Evolutionary conservation across 495 filamentous ascomycete genomes (phyloP).

Genomic region (Penicillium steckii): DNA sequence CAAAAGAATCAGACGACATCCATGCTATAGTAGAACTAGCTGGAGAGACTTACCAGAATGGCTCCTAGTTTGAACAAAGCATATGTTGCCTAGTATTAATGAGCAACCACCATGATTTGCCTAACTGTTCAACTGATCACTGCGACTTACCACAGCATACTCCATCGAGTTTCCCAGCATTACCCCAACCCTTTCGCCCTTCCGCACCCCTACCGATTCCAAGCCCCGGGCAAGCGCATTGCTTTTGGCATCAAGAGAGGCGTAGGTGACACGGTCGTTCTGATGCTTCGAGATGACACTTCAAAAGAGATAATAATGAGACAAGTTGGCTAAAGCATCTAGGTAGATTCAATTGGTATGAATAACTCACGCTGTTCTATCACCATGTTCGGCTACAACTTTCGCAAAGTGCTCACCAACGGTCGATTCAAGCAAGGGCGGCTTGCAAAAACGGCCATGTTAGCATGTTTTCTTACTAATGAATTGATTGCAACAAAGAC

Average conservation of each 20-base stretch:
- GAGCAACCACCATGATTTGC: conserved; percentile 3
- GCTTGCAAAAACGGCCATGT: conserved; percentile 42
- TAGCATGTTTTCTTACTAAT: not conserved
- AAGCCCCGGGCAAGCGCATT: conserved; percentile 76
- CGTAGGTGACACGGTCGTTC: conserved; percentile 66
- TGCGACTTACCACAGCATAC: conserved; percentile 69
- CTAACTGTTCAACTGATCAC: conserved; percentile 44
- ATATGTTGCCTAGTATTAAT: conserved; percentile 61
- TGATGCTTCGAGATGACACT: conserved; percentile 69
- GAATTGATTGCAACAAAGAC: conserved; percentile 1
- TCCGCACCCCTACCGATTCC: conserved; percentile 69
- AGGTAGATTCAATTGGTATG: not conserved
- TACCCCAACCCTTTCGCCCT: conserved; percentile 83
- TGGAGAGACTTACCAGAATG: conserved; percentile 59
- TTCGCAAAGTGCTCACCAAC: conserved; percentile 77
- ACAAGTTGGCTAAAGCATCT: not conserved
- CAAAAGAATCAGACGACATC: too few species aligned
- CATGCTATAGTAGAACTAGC: not conserved
- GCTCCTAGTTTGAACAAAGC: conserved; percentile 91
- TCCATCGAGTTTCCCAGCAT: conserved; percentile 84
- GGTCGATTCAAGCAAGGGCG: conserved; percentile 70
- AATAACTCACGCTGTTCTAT: conserved; percentile 64
- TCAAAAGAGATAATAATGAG: not conserved
- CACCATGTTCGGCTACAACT: conserved; percentile 69
- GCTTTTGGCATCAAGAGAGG: conserved; percentile 69